Percentiles rank a stretch among this genome's conserved stretches.
These are phyloP conservation scores for Waltiozyma solani DNA, from an alignment of 1,139 yeast species.

Conservation along the genomic window DNA sequence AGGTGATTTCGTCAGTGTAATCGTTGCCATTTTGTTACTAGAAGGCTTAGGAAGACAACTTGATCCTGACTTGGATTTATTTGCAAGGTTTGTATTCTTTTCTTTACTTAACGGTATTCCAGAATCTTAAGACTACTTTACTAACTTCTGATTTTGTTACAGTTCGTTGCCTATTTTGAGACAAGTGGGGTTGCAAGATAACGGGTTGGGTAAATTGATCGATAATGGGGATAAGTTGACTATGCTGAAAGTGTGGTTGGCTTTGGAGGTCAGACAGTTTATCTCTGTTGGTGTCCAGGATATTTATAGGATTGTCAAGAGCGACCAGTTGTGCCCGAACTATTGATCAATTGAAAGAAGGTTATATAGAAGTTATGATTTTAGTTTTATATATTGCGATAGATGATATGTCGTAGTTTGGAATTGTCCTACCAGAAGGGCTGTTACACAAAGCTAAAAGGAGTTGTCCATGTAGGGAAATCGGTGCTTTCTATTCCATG, in stretches of 20 bases:
- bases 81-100: slow-evolving; percentile 81
- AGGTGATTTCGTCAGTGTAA: slow-evolving; percentile 90
- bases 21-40: slow-evolving; percentile 76
- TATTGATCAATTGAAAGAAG: no score
- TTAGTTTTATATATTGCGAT: no score
- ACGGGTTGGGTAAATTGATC: slow-evolving; percentile 16
- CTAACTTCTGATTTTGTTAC: slow-evolving; percentile 21
- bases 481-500: no score
- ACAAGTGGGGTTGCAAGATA: slow-evolving; percentile 69
- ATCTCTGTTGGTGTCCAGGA: slow-evolving; percentile 81
- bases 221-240: slow-evolving; percentile 39
- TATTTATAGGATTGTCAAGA: slow-evolving; percentile 44
- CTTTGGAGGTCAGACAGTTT: slow-evolving; percentile 81
- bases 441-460: no score
- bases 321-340: slow-evolving; percentile 55
- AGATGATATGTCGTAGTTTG: no score
- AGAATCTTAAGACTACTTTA: slow-evolving; percentile 7
- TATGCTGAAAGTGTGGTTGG: slow-evolving; percentile 88
- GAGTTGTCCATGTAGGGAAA: no score
- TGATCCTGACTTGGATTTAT: slow-evolving; percentile 85
- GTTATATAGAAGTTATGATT: no score
- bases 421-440: no score
- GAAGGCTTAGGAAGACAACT: slow-evolving; percentile 95
- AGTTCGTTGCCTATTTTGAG: slow-evolving; percentile 87
- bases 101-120: slow-evolving; percentile 41